phyloP scores from a whole-genome alignment of 1,139 yeast species.

The Suhomyces panamericanus region DNA sequence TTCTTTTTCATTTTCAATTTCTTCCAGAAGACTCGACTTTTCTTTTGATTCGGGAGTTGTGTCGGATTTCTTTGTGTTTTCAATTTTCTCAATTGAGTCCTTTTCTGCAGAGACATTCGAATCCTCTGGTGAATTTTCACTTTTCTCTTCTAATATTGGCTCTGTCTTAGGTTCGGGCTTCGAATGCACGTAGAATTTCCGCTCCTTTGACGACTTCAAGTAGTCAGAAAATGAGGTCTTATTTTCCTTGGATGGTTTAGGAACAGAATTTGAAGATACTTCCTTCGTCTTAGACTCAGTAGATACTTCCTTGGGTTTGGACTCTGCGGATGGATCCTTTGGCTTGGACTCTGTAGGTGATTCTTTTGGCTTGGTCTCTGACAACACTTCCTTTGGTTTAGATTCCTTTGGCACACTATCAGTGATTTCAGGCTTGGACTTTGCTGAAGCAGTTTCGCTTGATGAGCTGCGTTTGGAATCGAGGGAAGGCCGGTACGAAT shows the following conservation, averaged over 20 bases:
- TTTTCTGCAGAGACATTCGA: too few species aligned
- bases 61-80: neutral
- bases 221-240: slow-evolving; percentile 19
- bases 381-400: neutral
- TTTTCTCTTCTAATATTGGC: neutral
- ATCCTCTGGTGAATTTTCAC: neutral
- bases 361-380: neutral
- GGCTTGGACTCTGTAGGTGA: too few species aligned
- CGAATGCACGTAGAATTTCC: slow-evolving; percentile 9
- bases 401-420: neutral
- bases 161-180: neutral
- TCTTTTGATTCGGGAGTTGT: neutral
- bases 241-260: neutral
- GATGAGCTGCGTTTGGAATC: neutral
- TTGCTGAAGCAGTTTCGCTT: neutral
- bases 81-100: neutral
- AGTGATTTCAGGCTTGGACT: neutral
- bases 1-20: neutral
- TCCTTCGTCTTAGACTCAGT: too few species aligned
- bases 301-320: too few species aligned
- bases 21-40: neutral
- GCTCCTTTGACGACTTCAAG: slow-evolving; percentile 15
- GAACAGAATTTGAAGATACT: neutral
- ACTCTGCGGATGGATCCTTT: too few species aligned
- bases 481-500: neutral